phyloP scores from a whole-genome alignment of 768 basidiomycete species.

The Suillus clintonianus region DNA sequence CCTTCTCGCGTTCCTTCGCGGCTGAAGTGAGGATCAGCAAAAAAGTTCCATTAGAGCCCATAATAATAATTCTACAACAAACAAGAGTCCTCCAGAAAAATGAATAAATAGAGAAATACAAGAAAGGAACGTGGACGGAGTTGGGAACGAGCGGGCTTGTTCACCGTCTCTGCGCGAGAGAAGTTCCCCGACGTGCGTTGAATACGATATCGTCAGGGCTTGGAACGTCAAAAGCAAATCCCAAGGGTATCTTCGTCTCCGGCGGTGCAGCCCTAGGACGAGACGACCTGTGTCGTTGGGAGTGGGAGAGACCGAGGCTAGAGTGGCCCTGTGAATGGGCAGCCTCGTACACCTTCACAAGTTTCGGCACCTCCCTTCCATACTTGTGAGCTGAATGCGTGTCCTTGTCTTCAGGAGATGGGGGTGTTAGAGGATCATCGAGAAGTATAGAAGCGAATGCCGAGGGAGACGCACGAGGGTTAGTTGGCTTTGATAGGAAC shows the following conservation, averaged over 20 bases:
- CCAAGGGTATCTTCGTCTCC: conserved; percentile 33
- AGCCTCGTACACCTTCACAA: conserved; percentile 30
- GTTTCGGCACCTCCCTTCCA: conserved; percentile 33
- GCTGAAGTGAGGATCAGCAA: conserved; percentile 52
- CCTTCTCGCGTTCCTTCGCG: conserved; percentile 79
- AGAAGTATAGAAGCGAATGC: conserved; percentile 74
- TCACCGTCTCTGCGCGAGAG: conserved; percentile 46
- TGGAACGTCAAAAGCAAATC: conserved; percentile 76
- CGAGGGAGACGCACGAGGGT: conserved; percentile 75
- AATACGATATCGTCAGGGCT: conserved; percentile 92
- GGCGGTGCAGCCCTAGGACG: conserved; percentile 29
- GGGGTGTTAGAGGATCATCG: conserved; percentile 44
- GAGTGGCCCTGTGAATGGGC: conserved; percentile 31
- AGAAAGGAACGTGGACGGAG: neutral
- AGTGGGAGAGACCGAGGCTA: conserved; percentile 22
- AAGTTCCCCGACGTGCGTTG: conserved; percentile 76
- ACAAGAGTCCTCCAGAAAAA: conserved; percentile 16
- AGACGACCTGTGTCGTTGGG: conserved; percentile 12
- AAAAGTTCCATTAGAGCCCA: conserved; percentile 36
- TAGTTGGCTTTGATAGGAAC: conserved; percentile 53
- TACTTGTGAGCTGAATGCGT: conserved; percentile 32
- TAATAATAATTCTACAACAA: conserved; percentile 31
- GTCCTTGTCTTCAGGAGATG: conserved; percentile 36
- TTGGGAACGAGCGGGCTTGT: conserved; percentile 9
- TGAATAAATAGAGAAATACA: conserved; percentile 8